Conservation (phyloP, 441 rosid genomes). For the Biscutella laevigata region DNA sequence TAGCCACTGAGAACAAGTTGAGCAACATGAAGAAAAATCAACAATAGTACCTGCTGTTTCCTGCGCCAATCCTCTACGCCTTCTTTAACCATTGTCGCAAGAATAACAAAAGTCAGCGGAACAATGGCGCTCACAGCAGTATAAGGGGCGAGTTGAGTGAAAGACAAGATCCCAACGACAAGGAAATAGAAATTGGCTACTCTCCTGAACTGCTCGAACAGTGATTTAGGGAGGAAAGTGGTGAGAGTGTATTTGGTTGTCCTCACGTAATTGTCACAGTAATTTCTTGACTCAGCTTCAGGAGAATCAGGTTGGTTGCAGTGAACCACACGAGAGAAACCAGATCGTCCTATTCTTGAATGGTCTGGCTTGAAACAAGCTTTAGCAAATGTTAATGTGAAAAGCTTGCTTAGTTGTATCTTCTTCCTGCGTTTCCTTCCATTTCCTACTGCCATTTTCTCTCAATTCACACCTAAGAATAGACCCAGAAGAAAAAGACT, state of each 20-base stretch:
- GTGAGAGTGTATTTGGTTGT: constrained; percentile 57
- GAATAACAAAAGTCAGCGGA: constrained; percentile 49
- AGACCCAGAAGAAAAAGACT: background rate
- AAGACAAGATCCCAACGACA: constrained; percentile 47
- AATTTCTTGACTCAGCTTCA: constrained; percentile 35
- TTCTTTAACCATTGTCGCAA: constrained; percentile 67
- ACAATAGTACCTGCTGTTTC: constrained; percentile 42
- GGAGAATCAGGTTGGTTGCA: constrained; percentile 47
- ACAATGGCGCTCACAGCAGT: constrained; percentile 40
- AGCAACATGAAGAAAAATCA: background rate
- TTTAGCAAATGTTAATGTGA: constrained; percentile 29
- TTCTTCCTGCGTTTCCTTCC: constrained; percentile 41
- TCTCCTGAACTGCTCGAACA: constrained; percentile 72
- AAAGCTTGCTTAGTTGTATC: constrained; percentile 50
- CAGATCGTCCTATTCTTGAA: constrained; percentile 51
- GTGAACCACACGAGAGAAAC: constrained; percentile 56
- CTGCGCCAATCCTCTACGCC: constrained; percentile 68
- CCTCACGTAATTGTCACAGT: constrained; percentile 45
- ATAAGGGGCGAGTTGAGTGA: constrained; percentile 52
- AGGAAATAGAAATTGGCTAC: constrained; percentile 71
- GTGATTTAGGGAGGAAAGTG: constrained; percentile 59
- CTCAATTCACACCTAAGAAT: background rate
- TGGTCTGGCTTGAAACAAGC: constrained; percentile 39
- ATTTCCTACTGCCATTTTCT: constrained; percentile 26
- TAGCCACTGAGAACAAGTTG: background rate